phyloP scores from a whole-genome alignment of 306 rosid species.

The Adenanthera pavonina region DNA sequence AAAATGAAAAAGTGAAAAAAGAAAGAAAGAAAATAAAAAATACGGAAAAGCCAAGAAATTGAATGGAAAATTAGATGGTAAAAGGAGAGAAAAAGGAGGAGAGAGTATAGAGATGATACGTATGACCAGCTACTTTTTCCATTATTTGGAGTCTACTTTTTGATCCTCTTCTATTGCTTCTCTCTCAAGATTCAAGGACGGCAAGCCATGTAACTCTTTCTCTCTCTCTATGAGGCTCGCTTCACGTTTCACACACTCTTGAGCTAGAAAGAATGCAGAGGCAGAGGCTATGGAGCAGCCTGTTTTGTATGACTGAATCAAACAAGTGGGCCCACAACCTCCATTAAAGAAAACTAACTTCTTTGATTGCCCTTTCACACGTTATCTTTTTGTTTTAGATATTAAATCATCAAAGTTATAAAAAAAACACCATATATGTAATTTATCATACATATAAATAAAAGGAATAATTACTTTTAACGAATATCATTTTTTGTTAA shows the following conservation, averaged over 20 bases:
- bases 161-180: not conserved
- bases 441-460: not conserved
- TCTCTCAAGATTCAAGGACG: not conserved
- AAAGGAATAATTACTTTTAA: not conserved
- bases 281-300: not conserved
- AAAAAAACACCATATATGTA: not conserved
- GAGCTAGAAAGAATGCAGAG: not conserved
- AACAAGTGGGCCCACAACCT: constrained; percentile 5
- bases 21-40: not conserved
- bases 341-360: not conserved
- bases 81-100: constrained; percentile 17
- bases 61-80: not conserved
- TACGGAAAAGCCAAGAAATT: not conserved
- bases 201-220: not conserved
- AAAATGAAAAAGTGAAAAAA: not conserved
- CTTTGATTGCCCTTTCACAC: not conserved
- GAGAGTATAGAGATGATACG: not conserved
- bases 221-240: not conserved
- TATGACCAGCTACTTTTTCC: not conserved
- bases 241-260: not conserved
- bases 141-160: not conserved
- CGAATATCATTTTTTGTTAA: not conserved
- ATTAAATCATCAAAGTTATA: not conserved
- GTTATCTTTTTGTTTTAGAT: not conserved
- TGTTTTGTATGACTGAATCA: constrained; percentile 16